Conservation (phyloP, 768 basidiomycete genomes). For the Gymnopilus dilepis region DNA sequence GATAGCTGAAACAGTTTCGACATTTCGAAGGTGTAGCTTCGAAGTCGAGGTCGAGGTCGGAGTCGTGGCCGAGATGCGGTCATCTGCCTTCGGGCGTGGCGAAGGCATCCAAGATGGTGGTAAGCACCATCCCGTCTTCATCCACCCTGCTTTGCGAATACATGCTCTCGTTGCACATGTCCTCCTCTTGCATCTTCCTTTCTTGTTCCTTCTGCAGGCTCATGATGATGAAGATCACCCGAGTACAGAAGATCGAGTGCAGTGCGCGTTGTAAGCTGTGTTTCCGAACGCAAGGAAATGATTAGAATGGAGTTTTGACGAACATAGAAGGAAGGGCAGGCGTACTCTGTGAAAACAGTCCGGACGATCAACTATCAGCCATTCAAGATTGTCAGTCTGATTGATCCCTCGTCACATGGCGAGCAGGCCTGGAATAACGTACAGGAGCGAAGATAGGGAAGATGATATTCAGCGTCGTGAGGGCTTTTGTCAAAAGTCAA, state of each 20-base stretch:
- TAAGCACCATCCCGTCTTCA: not conserved
- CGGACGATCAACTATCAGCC: slow-evolving; percentile 5
- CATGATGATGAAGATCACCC: slow-evolving; percentile 35
- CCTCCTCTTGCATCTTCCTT: not conserved
- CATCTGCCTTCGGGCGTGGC: not conserved
- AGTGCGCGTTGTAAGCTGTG: slow-evolving; percentile 32
- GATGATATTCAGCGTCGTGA: slow-evolving; percentile 21
- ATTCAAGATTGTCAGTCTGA: not conserved
- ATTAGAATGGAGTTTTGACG: not conserved
- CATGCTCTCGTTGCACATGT: not conserved
- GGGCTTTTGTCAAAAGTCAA: slow-evolving; percentile 11
- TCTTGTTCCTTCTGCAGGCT: slow-evolving; percentile 12
- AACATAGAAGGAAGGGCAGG: not conserved
- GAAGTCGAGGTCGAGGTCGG: no score
- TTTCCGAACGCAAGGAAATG: not conserved
- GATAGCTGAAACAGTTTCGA: no score
- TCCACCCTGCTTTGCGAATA: not conserved
- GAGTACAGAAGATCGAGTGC: slow-evolving; percentile 36
- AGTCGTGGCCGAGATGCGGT: not conserved
- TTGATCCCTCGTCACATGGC: not conserved
- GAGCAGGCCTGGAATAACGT: not conserved
- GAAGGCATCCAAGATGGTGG: slow-evolving; percentile 12
- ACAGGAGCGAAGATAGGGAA: slow-evolving; percentile 21
- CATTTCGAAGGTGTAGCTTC: no score
- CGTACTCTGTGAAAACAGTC: slow-evolving; percentile 16